Evolutionary conservation across 2,329 filamentous ascomycete genomes (phyloP), one percentile per base, ranked within the genome.

Genomic region (Pezicula radicicola): DNA sequence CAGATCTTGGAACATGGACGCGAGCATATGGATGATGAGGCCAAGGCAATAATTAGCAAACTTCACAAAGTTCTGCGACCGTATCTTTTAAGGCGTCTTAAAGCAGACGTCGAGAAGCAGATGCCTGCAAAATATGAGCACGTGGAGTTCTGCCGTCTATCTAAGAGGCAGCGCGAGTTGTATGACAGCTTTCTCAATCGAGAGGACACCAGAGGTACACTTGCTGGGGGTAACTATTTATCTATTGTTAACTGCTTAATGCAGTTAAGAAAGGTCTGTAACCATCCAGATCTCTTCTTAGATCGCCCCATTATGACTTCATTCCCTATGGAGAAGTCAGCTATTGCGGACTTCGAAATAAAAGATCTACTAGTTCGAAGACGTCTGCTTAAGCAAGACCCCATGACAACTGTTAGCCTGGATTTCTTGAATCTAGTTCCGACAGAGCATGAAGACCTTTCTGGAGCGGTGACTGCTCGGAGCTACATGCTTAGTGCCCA

Each of bases 61-160:
- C 80, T 99, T 4, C 95, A 99, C 73, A 91, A 95, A 60, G 91
- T 97, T 19, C 77, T 99, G 9, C 85, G 95, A 2, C 94, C 94
- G 0, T 97, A 97, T 65, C 80, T 99, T 10, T 78, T 99, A 6
- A 86, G 94, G 48, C 85, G 94, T 51, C 75, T 99, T 52, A 99
- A 99, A 72, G 89, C 91, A 42, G 94, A 99, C 65, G 94, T 99
- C 6, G 95, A 99, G 73, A 97, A 97, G 73, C 94, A 99, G 68
- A 96, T 99, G 89, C 94, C 95, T 0, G 92, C 84, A 55, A 99
- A 99, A 69, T 96, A 96, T 65, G 95, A 99, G 69, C 92, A 97
- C 65, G 91, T 99, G 18, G 89, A 97, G 58, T 92, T 96, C 64
- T 99, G 94, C 69, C 88, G 93, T 42, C 77, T 99, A 4, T 97